These are phyloP conservation scores for Sclerotinia nivalis DNA, from an alignment of 2,329 filamentous ascomycete species.

Conservation along the genomic window DNA sequence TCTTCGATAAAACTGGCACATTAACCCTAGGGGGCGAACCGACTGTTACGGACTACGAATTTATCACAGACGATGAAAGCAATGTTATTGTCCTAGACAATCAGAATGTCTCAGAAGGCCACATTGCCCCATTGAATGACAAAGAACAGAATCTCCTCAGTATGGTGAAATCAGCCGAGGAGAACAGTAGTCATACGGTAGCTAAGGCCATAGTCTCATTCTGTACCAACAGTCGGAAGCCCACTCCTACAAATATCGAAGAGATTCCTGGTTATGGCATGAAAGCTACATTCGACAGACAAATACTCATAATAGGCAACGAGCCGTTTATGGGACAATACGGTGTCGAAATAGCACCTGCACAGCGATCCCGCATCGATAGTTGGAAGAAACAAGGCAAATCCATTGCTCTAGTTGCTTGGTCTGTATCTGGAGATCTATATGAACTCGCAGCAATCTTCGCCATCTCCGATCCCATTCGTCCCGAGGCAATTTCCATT, in stretches of 20 bases:
- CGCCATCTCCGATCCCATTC: slow-evolving; percentile 78
- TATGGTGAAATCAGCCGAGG: slow-evolving; percentile 62
- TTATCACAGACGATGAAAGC: slow-evolving; percentile 30
- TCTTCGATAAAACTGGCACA: slow-evolving; percentile 63
- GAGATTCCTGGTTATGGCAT: slow-evolving; percentile 74
- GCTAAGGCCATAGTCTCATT: slow-evolving; percentile 69
- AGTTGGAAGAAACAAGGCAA: slow-evolving; percentile 64
- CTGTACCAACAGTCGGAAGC: slow-evolving; percentile 47
- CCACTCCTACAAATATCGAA: slow-evolving; percentile 50
- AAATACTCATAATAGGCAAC: slow-evolving; percentile 68
- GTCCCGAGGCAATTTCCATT: slow-evolving; percentile 67
- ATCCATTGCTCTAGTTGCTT: slow-evolving; percentile 55
- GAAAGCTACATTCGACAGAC: slow-evolving; percentile 53
- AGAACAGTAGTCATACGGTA: slow-evolving; percentile 73
- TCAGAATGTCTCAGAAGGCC: slow-evolving; percentile 27
- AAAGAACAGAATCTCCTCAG: slow-evolving; percentile 47
- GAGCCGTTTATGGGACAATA: slow-evolving; percentile 64
- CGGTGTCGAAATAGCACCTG: slow-evolving; percentile 45
- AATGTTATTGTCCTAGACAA: not conserved
- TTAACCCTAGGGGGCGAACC: slow-evolving; percentile 66
- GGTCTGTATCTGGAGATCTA: not conserved
- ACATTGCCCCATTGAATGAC: not conserved
- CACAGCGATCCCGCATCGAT: slow-evolving; percentile 46
- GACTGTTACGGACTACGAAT: slow-evolving; percentile 52
- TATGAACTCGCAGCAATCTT: slow-evolving; percentile 65